A percentile compares a stretch with the other conserved stretches of the same genome.
Evolutionary conservation across 306 rosid species (phyloP).

Genomic region (Ormosia semicastrata): DNA sequence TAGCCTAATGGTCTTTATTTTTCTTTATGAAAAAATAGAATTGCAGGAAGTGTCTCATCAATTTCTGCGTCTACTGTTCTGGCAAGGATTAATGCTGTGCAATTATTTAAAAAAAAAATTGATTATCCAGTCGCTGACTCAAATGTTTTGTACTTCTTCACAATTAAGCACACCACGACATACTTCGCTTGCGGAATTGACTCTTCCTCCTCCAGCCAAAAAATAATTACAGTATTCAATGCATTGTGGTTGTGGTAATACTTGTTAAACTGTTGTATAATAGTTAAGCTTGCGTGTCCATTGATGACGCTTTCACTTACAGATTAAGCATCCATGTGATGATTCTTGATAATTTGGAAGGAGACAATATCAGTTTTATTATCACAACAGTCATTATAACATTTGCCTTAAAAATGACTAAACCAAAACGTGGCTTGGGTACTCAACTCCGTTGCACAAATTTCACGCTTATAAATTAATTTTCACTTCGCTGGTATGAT

Average conservation of each 20-base stretch:
- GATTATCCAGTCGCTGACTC: neutral
- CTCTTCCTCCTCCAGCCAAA: too few species aligned
- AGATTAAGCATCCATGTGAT: conserved; percentile 12
- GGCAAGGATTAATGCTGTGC: neutral
- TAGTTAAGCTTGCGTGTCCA: neutral
- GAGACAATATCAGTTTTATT: neutral
- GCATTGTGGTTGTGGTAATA: neutral
- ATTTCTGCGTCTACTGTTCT: neutral
- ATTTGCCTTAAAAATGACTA: neutral
- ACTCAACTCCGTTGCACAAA: neutral
- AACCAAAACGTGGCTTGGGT: neutral
- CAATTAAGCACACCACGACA: too few species aligned
- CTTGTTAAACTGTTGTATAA: neutral
- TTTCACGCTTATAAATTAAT: neutral
- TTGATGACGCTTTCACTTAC: neutral
- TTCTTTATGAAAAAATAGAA: neutral
- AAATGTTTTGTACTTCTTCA: too few species aligned
- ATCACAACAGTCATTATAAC: neutral
- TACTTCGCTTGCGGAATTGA: too few species aligned
- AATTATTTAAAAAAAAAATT: neutral
- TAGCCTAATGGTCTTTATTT: neutral
- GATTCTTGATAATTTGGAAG: neutral
- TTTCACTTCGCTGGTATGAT: neutral
- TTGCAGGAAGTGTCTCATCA: neutral
- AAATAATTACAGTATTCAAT: too few species aligned